These are phyloP conservation scores for Candida tibetensis DNA, from an alignment of 805 yeast species.

Conservation along the genomic window DNA sequence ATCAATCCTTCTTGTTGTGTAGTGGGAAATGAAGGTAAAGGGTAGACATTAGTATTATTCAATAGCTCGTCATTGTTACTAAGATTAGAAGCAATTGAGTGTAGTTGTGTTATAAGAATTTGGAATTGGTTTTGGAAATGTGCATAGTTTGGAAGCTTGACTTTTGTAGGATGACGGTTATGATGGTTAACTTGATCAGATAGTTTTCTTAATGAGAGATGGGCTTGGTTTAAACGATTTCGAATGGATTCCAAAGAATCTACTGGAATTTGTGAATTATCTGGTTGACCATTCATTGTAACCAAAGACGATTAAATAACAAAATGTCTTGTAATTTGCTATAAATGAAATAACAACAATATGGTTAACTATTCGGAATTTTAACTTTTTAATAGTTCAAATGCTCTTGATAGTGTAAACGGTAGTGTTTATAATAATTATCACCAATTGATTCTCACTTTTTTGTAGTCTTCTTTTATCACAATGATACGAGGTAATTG, in stretches of 20 bases:
- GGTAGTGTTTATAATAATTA: no score
- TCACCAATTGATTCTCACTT: no score
- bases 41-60: conserved; percentile 72
- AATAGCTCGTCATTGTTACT: conserved; percentile 59
- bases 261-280: conserved; percentile 24
- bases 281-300: background rate
- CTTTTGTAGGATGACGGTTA: conserved; percentile 34
- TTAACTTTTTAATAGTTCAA: no score
- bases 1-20: conserved; percentile 78
- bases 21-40: conserved; percentile 81
- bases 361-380: no score
- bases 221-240: conserved; percentile 41
- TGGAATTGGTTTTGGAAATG: conserved; percentile 81
- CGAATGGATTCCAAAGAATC: conserved; percentile 41
- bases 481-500: conserved; percentile 27
- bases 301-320: no score
- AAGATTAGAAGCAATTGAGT: conserved; percentile 69
- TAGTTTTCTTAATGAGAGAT: conserved; percentile 37
- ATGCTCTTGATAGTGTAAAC: no score
- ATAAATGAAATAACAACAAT: no score
- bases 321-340: no score
- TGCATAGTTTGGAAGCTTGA: conserved; percentile 47
- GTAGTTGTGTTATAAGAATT: conserved; percentile 77
- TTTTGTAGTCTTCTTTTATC: no score
- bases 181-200: conserved; percentile 37